Evolutionary conservation across 2,329 filamentous ascomycete genomes (phyloP), one percentile per base, ranked within the genome.

Genomic region (Fusarium brachygibbosum): DNA sequence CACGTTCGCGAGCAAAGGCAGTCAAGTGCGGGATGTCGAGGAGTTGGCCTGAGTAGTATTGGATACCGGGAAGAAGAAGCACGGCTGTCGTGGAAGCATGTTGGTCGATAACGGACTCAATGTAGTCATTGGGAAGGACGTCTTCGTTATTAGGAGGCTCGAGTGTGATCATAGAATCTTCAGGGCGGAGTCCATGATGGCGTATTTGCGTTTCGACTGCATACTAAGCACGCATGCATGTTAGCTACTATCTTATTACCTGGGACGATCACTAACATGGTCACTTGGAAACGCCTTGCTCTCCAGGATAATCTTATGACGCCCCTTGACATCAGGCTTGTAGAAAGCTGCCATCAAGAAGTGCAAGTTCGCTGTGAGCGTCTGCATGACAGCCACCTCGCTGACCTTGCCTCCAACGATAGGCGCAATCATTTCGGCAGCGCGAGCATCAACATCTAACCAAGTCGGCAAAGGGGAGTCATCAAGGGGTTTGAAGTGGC

Each of bases 221-320:
- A 77, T 93, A 96, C 88, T 93, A 31, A 17, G 13, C 17, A 21
- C 10, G 21, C 28, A 9, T 19, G 11, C 21, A 6, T 40, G 35
- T 74, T 60, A 73, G 63, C 14, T 23, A 32, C 19, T 32, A 35
- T 17, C 17, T 8, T n/a, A 13, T 1, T 25, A 5, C 17, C 32
- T 16, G 16, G 5, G 11, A 29, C 11, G 14, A 13, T 29, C 34
- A 65, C 72, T 28, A 83, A 90, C 90, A 79, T 93, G 91, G 74
- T 97, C 93, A 77, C 91, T 93, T 0, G 93, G 93, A 71, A 97
- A 97, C 0, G 93, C 92, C 76, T 94, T 94, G 75, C 91, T 90
- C 76, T 97, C 93, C 16, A 94, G 83, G 49, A 95, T 89, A 67
- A 95, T 91, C 80, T 93, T 94, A 77, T 90, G 90, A 38, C 82